These are phyloP conservation scores for Retiboletus fuscus DNA, from an alignment of 1,284 basidiomycete genomes.

Conservation along the genomic window DNA sequence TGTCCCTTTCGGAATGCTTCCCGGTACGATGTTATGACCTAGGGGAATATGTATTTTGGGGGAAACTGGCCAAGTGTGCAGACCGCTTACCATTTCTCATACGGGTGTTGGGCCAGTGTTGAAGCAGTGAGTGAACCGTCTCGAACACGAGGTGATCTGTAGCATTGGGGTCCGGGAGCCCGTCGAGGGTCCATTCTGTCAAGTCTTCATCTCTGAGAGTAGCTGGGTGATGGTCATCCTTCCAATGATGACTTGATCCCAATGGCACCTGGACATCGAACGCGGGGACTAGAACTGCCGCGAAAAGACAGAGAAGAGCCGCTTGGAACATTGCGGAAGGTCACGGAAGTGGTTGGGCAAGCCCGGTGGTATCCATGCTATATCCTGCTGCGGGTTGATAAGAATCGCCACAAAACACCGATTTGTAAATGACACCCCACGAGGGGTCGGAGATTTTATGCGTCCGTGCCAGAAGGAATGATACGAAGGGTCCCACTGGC, in stretches of 20 bases:
- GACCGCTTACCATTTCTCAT: slow-evolving; percentile 56
- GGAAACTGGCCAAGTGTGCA: accelerated
- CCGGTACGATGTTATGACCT: slow-evolving; percentile 61
- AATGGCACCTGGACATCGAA: slow-evolving; percentile 34
- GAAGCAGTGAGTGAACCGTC: slow-evolving; percentile 49
- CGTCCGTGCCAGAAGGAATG: too few species aligned
- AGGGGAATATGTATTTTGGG: neutral
- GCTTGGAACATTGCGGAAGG: slow-evolving; percentile 20
- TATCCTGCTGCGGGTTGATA: neutral
- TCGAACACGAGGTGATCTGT: slow-evolving; percentile 49
- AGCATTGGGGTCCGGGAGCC: slow-evolving; percentile 28
- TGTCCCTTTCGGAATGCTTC: slow-evolving; percentile 54
- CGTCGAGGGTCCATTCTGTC: slow-evolving; percentile 34
- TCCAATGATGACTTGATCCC: neutral
- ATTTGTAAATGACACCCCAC: too few species aligned
- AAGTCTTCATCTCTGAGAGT: neutral
- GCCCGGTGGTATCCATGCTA: too few species aligned
- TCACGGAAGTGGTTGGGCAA: neutral
- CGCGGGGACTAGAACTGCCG: neutral
- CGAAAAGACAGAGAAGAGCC: slow-evolving; percentile 15
- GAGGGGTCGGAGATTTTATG: too few species aligned
- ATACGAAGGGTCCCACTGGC: too few species aligned
- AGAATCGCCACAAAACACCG: too few species aligned
- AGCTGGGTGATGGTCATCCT: neutral
- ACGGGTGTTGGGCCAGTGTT: slow-evolving; percentile 64